These are phyloP conservation scores for Diaporthe eres DNA, from an alignment of 2,329 filamentous ascomycete species.

Conservation along the genomic window DNA sequence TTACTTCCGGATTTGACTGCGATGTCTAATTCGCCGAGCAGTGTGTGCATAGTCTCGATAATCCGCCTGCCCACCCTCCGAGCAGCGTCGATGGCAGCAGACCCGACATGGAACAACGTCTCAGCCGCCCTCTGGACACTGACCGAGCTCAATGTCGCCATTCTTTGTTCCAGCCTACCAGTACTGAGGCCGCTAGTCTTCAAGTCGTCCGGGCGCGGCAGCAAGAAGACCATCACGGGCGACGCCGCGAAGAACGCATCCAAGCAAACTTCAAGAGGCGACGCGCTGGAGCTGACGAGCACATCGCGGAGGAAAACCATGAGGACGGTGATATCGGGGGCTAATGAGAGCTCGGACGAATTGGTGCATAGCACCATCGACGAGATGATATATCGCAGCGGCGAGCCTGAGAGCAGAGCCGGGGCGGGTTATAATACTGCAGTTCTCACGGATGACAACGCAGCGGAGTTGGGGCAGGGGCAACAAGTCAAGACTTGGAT, in stretches of 20 bases:
- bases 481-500: conserved; percentile 3
- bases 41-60: conserved; percentile 52
- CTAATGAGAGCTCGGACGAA: conserved; percentile 18
- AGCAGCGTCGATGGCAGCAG: conserved; percentile 46
- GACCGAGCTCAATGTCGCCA: conserved; percentile 50
- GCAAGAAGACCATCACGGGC: conserved; percentile 15
- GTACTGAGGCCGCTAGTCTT: conserved; percentile 48
- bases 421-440: not conserved
- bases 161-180: conserved; percentile 49
- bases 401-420: not conserved
- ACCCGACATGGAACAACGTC: conserved; percentile 51
- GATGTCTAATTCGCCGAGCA: conserved; percentile 33
- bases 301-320: conserved; percentile 8
- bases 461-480: conserved; percentile 8
- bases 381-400: not conserved
- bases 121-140: conserved; percentile 51
- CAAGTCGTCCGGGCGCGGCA: conserved; percentile 12
- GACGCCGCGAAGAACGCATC: not conserved
- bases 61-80: conserved; percentile 51
- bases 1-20: too few relatives aligned
- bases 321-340: not conserved
- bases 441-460: not conserved
- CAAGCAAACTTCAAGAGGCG: not conserved
- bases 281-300: conserved; percentile 2
- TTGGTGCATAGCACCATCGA: conserved; percentile 17